Base-by-base conservation (phyloP, 192 early-diverging fungal species). In the Helicostylum pulchrum region DNA sequence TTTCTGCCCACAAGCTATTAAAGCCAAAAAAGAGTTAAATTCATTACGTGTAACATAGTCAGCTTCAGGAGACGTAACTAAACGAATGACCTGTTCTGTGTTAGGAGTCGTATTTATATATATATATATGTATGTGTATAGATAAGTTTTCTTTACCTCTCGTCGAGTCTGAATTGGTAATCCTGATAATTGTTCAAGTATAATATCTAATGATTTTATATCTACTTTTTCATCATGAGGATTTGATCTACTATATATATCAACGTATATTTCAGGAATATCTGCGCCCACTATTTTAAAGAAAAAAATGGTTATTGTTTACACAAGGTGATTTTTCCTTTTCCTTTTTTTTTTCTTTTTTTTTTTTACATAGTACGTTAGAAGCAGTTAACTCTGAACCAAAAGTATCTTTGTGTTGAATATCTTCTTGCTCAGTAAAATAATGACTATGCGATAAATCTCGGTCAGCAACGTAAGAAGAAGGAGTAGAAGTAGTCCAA, bases 1-100 rank as follows among this genome's bases (percentile, higher is more conserved):
- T 71, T 92, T 90, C 67, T 92, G 90, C 4, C 88, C 87, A 64
- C 89, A 73, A 8, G 84, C 90, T 4, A 82, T 69, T 53, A 92
- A 76, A 7, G 88, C 88, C 45, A 92, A 69, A 5, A 86, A 85
- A 54, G 86, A 74, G 50, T 88, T 87, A 70, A 89, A 90, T 72
- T 90, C 90, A 65, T 80, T 83, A 63, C 73, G 78, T 7, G 77
- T 78, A 30, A 83, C 68, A 58, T 75, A 72, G 12, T 77, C 75
- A 43, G 75, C 73, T 42, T 73, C 79, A 10, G 77, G 70, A 42
- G 80, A 68, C 8, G 76, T 73, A 20, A 78, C 78, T 7, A 79
- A 61, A 71, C 73, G 72, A 26, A 83, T 31, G 46, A 83, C 78
- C 81, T 80, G 60, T 14, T 15, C 2, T 42, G 44, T 49, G 46